Evolutionary conservation across 345 rosid genomes (phyloP).

Genomic region (Kandelia obovata): DNA sequence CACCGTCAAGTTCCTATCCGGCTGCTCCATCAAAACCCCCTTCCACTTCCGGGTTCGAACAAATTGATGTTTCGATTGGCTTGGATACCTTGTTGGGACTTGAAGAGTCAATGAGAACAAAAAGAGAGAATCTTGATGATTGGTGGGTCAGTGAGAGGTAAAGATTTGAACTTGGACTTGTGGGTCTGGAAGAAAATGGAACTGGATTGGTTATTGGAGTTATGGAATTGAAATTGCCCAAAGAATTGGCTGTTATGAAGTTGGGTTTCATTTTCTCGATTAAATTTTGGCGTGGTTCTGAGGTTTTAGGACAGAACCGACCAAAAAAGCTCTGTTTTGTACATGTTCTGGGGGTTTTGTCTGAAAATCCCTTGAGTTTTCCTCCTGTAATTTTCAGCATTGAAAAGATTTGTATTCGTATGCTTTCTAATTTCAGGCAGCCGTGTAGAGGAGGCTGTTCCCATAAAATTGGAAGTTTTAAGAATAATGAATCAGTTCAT

Average conservation of each 20-base stretch:
- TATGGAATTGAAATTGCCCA: conserved; percentile 7
- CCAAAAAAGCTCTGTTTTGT: background rate
- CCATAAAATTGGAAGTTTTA: too few relatives aligned
- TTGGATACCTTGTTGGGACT: conserved; percentile 22
- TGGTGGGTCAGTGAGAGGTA: conserved; percentile 17
- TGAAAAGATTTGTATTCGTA: too few relatives aligned
- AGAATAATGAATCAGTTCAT: too few relatives aligned
- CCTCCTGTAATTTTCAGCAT: too few relatives aligned
- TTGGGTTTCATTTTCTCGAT: conserved; percentile 33
- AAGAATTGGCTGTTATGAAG: conserved; percentile 24
- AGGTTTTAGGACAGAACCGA: background rate
- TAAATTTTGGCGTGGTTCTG: too few relatives aligned
- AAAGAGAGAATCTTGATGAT: conserved; percentile 20
- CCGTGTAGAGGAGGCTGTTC: too few relatives aligned
- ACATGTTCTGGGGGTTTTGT: too few relatives aligned
- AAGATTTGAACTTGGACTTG: conserved; percentile 11
- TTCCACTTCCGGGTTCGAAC: conserved; percentile 9
- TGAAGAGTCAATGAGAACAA: conserved; percentile 31
- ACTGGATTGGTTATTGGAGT: conserved; percentile 16
- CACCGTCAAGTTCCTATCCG: conserved; percentile 36
- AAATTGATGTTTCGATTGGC: conserved; percentile 5
- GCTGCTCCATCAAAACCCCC: conserved; percentile 14
- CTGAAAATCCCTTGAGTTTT: too few relatives aligned
- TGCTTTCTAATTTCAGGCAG: too few relatives aligned
- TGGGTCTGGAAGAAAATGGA: conserved; percentile 16